Evolutionary conservation across 192 early-diverging fungal genomes (phyloP).

Genomic region (Coemansia sp.): DNA sequence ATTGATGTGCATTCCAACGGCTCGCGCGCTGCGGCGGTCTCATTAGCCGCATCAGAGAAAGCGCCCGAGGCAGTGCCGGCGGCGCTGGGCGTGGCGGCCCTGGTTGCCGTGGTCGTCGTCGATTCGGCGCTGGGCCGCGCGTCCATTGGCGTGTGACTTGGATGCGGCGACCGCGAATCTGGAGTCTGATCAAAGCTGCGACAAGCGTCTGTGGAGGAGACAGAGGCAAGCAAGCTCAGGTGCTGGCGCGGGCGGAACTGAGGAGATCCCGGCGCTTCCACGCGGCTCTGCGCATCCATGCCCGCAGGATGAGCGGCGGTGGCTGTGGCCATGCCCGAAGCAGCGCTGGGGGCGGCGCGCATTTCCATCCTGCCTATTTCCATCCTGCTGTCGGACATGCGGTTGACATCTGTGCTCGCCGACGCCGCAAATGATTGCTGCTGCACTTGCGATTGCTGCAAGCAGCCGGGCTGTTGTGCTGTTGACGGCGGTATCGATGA

Average conservation of each 20-base stretch:
- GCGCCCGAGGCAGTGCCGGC: neutral
- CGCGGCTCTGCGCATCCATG: neutral
- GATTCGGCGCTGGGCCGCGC: neutral
- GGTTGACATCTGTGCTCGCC: neutral
- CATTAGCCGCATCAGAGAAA: neutral
- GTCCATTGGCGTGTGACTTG: conserved; percentile 1
- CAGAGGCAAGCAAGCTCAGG: conserved; percentile 6
- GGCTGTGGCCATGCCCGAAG: neutral
- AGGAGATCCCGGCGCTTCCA: conserved; percentile 8
- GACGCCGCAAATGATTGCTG: neutral
- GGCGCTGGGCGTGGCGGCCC: conserved; percentile 5
- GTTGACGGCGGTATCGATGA: conserved; percentile 13
- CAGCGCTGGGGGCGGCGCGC: neutral
- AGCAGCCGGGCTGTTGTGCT: conserved; percentile 1
- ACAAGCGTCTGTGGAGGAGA: conserved; percentile 1
- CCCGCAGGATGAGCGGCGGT: neutral
- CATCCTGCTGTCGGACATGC: conserved; percentile 4
- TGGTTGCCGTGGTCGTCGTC: conserved; percentile 4
- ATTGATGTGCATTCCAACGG: neutral
- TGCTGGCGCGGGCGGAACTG: neutral
- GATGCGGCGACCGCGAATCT: neutral
- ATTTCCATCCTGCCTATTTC: conserved; percentile 14
- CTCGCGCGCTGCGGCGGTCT: neutral
- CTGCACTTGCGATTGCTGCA: too few species aligned
- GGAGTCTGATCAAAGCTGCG: conserved; percentile 1